Base-by-base conservation (phyloP, 208 protist genomes). In the Wallacemonas collosoma region DNA sequence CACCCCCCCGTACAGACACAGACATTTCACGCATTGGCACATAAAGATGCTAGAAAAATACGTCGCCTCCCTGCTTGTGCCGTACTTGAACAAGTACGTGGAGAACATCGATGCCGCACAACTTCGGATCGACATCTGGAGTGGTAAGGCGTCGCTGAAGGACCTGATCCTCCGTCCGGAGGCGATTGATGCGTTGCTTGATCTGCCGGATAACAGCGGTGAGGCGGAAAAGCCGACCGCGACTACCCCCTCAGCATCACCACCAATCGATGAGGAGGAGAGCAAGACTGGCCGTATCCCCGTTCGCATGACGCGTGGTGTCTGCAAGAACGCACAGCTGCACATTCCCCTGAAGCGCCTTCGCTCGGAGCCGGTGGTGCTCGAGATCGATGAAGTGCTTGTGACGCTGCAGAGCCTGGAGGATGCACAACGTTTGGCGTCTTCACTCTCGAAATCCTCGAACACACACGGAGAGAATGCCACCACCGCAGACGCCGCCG, bases 31-130 rank as follows among this genome's bases (percentile, higher is more conserved):
- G 26, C 26, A 26, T 26, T 26, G 26, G 26, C 26, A 26, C 26
- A 26, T 38, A 12, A 68, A 1, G 41, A 97, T 97, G 93, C 72
- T 97, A 14, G 93, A 95, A 68, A 94, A 94, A 70, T 91, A 92
- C 61, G 67, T 95, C 12, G 87, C 87, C 11, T 68, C 86, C 7
- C 84, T 97, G 38, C 64, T 97, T 69, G 93, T 97, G 70, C 93
- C 90, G 41, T 95, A 95, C 67, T 65, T 97, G 11, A 86, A 79
- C 55, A 83, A 90, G 72, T 97, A 88, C 72, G 82, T 88, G 26
- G 90, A 97, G 75, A 91, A 97, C 62, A 80, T 97, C 60, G 91
- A 97, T 71, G 76, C 81, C 53, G 78, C 85, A 48, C 86, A 95
- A 68, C 80, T 97, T 1, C 82, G 79, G 53, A 80, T 97, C 68